Percentiles rank a stretch among this genome's conserved stretches.
Conservation (phyloP, 805 yeast genomes). For the Spathaspora girioi region DNA sequence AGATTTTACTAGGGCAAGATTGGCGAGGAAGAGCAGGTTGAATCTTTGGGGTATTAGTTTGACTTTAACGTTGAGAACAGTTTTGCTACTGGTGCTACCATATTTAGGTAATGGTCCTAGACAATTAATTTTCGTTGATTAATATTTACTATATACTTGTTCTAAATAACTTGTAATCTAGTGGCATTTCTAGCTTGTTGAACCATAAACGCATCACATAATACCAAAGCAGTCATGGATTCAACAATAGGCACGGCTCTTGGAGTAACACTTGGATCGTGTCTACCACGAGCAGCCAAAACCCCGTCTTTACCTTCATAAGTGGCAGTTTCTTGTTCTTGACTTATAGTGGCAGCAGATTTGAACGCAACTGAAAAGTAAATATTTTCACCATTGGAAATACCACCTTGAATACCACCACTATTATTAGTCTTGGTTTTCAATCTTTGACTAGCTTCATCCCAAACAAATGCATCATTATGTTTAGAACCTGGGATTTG, state of each 20-base stretch:
- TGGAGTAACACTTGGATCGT: constrained; percentile 97
- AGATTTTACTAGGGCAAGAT: too few species aligned
- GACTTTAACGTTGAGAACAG: too few species aligned
- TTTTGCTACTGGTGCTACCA: too few species aligned
- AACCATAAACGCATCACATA: constrained; percentile 80
- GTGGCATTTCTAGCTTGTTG: constrained; percentile 74
- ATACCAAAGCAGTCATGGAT: constrained; percentile 94
- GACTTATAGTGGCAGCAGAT: constrained; percentile 96
- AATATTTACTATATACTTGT: neutral
- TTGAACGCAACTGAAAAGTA: constrained; percentile 95
- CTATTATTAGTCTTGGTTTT: constrained; percentile 89
- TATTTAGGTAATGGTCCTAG: too few species aligned
- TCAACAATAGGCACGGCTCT: constrained; percentile 98
- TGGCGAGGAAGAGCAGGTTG: too few species aligned
- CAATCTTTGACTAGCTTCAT: constrained; percentile 56
- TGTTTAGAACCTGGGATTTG: constrained; percentile 89
- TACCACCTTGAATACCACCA: constrained; percentile 99
- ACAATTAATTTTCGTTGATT: too few species aligned
- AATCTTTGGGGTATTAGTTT: too few species aligned
- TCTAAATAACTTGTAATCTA: constrained; percentile 1
- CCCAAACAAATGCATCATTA: constrained; percentile 79
- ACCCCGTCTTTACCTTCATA: constrained; percentile 87
- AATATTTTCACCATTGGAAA: constrained; percentile 91
- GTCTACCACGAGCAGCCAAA: constrained; percentile 95
- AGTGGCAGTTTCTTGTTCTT: constrained; percentile 84